phyloP scores from a whole-genome alignment of 495 filamentous ascomycete species.

The Neurospora sp. region DNA sequence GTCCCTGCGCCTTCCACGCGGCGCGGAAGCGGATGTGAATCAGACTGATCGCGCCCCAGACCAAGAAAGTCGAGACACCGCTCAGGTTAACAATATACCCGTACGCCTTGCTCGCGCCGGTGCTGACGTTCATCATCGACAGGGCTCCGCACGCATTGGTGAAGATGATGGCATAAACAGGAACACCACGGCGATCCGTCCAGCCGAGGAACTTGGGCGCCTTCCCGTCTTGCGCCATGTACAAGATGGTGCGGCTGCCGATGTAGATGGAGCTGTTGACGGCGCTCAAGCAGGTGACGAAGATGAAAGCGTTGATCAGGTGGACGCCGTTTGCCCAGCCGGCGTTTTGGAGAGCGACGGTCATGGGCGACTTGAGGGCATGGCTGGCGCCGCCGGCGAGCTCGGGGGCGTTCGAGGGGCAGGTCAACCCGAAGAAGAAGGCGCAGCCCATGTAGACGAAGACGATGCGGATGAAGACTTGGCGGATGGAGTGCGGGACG shows the following conservation, averaged over 20 bases:
- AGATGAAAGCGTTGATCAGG: conserved; percentile 63
- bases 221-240: conserved; percentile 54
- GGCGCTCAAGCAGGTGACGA: conserved; percentile 59
- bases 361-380: conserved; percentile 46
- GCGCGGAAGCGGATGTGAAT: conserved; percentile 59
- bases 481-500: conserved; percentile 61
- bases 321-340: conserved; percentile 46
- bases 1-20: conserved; percentile 47
- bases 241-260: conserved; percentile 53
- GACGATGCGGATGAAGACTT: conserved; percentile 67
- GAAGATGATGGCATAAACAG: conserved; percentile 50
- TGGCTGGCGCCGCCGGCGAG: conserved; percentile 40
- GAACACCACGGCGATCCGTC: conserved; percentile 55
- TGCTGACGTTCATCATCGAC: conserved; percentile 54
- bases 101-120: conserved; percentile 48
- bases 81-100: conserved; percentile 38
- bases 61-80: conserved; percentile 54
- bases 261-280: conserved; percentile 63
- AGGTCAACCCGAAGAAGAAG: conserved; percentile 59
- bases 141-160: conserved; percentile 57
- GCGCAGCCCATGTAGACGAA: conserved; percentile 65
- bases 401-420: conserved; percentile 35
- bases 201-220: conserved; percentile 55
- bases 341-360: conserved; percentile 49
- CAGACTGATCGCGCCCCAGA: conserved; percentile 55